Percentiles rank a stretch among this genome's conserved stretches.
Conservation (phyloP, 129 eudicot genomes). For the Daucus carota region DNA sequence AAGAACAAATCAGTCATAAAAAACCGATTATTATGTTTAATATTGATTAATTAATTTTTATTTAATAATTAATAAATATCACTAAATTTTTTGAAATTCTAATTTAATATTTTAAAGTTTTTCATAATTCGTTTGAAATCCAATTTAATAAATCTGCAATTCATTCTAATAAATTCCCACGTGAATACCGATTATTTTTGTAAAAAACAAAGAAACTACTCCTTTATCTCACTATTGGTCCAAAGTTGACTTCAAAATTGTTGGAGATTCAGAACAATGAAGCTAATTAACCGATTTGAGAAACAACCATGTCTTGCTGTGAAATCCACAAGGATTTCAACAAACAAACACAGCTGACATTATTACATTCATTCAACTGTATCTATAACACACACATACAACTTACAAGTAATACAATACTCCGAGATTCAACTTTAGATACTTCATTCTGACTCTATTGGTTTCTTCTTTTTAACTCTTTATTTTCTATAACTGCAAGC, state of each 20-base stretch:
- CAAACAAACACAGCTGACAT: constrained; percentile 2
- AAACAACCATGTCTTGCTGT: not conserved
- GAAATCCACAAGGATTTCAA: not conserved
- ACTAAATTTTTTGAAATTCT: too few species aligned
- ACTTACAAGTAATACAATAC: not conserved
- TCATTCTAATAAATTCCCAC: too few species aligned
- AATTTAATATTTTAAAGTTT: too few species aligned
- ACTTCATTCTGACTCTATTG: constrained; percentile 8
- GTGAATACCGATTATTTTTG: too few species aligned
- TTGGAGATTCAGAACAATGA: not conserved
- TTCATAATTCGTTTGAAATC: too few species aligned
- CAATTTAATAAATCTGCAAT: too few species aligned
- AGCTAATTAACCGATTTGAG: not conserved
- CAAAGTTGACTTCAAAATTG: not conserved
- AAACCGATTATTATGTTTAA: too few species aligned
- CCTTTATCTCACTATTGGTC: not conserved
- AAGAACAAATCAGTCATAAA: too few species aligned
- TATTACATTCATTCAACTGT: not conserved
- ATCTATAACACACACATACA: not conserved
- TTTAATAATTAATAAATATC: too few species aligned
- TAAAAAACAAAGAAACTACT: too few species aligned
- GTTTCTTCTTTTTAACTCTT: not conserved
- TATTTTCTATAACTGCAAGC: not conserved
- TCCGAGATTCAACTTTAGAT: not conserved
- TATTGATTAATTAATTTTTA: too few species aligned